phyloP scores from a whole-genome alignment of 805 yeast genomes.

The Candida hispaniensis region DNA sequence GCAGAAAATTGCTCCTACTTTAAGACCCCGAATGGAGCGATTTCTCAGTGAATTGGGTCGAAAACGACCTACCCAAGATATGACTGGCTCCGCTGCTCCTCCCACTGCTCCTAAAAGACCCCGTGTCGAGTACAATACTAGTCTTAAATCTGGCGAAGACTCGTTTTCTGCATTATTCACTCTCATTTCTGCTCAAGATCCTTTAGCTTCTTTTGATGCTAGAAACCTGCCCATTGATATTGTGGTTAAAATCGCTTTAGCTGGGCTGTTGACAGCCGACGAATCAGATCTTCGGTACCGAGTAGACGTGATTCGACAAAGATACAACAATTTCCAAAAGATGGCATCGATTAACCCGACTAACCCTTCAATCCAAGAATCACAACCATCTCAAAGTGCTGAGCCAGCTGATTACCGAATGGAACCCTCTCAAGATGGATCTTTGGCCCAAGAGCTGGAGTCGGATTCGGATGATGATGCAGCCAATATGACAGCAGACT shows the following conservation, averaged over 20 bases:
- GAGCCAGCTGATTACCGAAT: slow-evolving; percentile 17
- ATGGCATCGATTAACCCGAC: background rate
- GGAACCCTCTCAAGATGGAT: slow-evolving; percentile 1
- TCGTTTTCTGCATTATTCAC: slow-evolving; percentile 55
- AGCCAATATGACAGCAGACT: slow-evolving; percentile 25
- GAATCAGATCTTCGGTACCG: slow-evolving; percentile 49
- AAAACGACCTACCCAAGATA: slow-evolving; percentile 22
- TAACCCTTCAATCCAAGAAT: background rate
- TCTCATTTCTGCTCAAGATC: slow-evolving; percentile 50
- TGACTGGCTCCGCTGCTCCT: slow-evolving; percentile 18
- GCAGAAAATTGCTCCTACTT: slow-evolving; percentile 1
- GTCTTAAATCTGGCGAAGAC: slow-evolving; percentile 22
- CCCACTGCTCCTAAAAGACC: slow-evolving; percentile 8
- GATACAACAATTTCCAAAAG: slow-evolving; percentile 44
- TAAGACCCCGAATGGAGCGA: slow-evolving; percentile 9
- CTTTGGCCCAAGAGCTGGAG: slow-evolving; percentile 1
- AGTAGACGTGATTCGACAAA: slow-evolving; percentile 52
- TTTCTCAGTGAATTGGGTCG: slow-evolving; percentile 4
- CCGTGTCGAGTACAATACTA: slow-evolving; percentile 18
- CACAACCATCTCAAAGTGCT: slow-evolving; percentile 8
- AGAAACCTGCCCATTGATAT: slow-evolving; percentile 54
- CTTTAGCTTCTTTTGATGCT: slow-evolving; percentile 58
- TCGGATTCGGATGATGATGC: slow-evolving; percentile 1
- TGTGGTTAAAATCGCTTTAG: slow-evolving; percentile 52
- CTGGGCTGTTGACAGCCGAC: slow-evolving; percentile 50